These are phyloP conservation scores for Zostera marina DNA, from an alignment of 116 monocot genomes.

Conservation along the genomic window DNA sequence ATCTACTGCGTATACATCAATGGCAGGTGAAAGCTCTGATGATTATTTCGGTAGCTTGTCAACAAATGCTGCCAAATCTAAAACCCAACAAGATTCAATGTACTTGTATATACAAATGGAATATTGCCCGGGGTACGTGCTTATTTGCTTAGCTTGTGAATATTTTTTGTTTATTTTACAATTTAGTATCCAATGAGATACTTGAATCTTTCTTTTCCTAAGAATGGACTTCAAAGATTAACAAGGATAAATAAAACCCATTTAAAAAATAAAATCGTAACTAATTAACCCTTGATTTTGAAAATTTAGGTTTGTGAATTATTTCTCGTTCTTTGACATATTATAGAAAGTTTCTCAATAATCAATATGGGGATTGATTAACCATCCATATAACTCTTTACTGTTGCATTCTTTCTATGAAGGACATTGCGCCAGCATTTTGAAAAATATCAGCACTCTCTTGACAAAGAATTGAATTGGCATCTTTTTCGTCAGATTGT, in stretches of 20 bases:
- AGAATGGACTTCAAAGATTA: background rate
- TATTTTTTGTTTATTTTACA: background rate
- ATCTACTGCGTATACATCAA: conserved; percentile 30
- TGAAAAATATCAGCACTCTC: conserved; percentile 29
- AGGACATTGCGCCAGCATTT: conserved; percentile 89
- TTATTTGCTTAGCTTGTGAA: background rate
- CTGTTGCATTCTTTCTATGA: conserved; percentile 9
- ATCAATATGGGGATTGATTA: background rate
- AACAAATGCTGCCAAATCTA: conserved; percentile 19
- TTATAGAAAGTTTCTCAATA: background rate
- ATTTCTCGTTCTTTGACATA: background rate
- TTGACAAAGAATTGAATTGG: conserved; percentile 82
- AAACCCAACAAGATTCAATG: conserved; percentile 39
- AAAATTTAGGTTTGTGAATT: background rate
- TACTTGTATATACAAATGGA: conserved; percentile 99
- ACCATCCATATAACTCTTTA: background rate
- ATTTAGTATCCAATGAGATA: background rate
- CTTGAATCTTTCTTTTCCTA: background rate
- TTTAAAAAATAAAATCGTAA: background rate
- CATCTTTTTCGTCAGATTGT: conserved; percentile 96
- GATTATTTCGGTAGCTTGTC: conserved; percentile 32
- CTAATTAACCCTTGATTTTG: background rate
- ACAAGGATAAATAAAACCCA: background rate
- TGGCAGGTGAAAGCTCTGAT: conserved; percentile 33
- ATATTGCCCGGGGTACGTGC: conserved; percentile 69